phyloP scores from a whole-genome alignment of 1,139 yeast genomes.

The Petasospora fabianii region DNA sequence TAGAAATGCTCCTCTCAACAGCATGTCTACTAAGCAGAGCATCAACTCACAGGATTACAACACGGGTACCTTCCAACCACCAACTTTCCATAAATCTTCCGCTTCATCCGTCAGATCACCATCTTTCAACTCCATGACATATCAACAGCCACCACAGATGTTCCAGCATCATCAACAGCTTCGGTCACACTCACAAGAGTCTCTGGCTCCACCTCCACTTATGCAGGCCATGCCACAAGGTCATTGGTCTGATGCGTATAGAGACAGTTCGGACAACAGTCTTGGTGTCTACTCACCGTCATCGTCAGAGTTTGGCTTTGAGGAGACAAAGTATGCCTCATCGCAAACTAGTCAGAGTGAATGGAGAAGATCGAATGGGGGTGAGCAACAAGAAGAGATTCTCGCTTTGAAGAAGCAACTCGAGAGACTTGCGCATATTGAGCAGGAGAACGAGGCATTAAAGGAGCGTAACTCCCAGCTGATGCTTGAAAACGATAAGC shows the following conservation, averaged over 20 bases:
- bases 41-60: neutral
- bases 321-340: constrained; percentile 7
- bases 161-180: constrained; percentile 1
- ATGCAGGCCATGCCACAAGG: constrained; percentile 12
- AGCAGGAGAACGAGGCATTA: constrained; percentile 8
- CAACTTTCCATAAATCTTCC: neutral
- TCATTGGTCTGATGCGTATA: constrained; percentile 7
- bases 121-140: neutral
- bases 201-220: constrained; percentile 9
- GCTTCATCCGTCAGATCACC: constrained; percentile 3
- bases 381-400: constrained; percentile 1
- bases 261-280: constrained; percentile 6
- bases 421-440: constrained; percentile 6
- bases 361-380: constrained; percentile 8
- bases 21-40: no score
- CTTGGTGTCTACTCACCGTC: constrained; percentile 11
- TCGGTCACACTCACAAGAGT: constrained; percentile 3
- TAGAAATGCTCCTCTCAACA: no score
- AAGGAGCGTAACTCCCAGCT: constrained; percentile 5
- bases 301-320: constrained; percentile 10
- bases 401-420: constrained; percentile 3
- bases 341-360: constrained; percentile 12
- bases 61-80: constrained; percentile 1
- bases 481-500: constrained; percentile 3
- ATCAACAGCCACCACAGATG: constrained; percentile 2